Evolutionary conservation across 1,139 yeast species (phyloP).

Genomic region (Lodderomyces jiufengensis): DNA sequence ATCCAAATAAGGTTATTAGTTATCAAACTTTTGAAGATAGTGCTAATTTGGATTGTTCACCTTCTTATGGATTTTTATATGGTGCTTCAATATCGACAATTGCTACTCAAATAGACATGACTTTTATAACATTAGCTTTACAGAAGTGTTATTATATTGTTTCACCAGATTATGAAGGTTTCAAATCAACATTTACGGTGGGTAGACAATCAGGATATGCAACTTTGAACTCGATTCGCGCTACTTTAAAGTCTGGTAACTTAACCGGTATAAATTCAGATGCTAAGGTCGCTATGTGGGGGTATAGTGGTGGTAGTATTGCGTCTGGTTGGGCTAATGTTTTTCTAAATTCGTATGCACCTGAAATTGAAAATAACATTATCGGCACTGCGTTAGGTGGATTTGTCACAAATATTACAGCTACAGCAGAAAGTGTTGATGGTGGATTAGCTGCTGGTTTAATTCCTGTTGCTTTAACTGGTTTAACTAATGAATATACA

Average conservation of each 20-base stretch:
- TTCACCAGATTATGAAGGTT: constrained; percentile 24
- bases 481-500: constrained; percentile 23
- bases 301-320: constrained; percentile 28
- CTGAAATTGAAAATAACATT: constrained; percentile 23
- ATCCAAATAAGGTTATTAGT: constrained; percentile 19
- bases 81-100: constrained; percentile 13
- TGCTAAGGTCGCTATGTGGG: constrained; percentile 23
- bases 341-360: constrained; percentile 31
- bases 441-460: constrained; percentile 27
- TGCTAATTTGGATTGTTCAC: constrained; percentile 13
- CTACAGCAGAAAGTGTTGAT: constrained; percentile 22
- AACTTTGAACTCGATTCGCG: constrained; percentile 21
- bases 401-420: constrained; percentile 22
- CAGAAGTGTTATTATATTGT: constrained; percentile 25
- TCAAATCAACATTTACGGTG: constrained; percentile 20
- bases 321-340: constrained; percentile 29
- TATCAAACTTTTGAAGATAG: constrained; percentile 16
- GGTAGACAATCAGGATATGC: constrained; percentile 23
- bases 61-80: constrained; percentile 14
- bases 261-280: constrained; percentile 19
- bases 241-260: constrained; percentile 16
- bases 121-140: constrained; percentile 18
- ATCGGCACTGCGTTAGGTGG: constrained; percentile 35
- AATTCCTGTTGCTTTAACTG: constrained; percentile 22
- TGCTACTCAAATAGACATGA: constrained; percentile 19